Evolutionary conservation across 768 basidiomycete species (phyloP).

Genomic region (Astraeus odoratus): DNA sequence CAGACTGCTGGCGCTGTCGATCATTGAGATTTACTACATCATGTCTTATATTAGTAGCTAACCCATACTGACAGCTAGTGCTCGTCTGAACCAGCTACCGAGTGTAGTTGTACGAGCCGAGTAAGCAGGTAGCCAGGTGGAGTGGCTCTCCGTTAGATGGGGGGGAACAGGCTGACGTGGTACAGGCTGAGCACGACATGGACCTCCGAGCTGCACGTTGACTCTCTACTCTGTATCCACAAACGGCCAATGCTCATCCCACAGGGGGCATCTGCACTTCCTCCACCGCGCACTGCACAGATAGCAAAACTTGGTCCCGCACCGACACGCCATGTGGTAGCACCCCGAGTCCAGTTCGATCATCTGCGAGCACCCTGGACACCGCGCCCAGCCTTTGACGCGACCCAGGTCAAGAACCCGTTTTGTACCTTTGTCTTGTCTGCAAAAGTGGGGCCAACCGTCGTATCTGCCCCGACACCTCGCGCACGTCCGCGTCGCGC

Average conservation of each 20-base stretch:
- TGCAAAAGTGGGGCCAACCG: constrained; percentile 21
- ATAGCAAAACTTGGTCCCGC: constrained; percentile 35
- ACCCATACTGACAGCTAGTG: no score
- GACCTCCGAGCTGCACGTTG: constrained; percentile 30
- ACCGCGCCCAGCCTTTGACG: constrained; percentile 30
- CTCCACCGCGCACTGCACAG: constrained; percentile 56
- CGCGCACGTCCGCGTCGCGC: constrained; percentile 18
- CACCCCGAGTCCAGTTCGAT: constrained; percentile 33
- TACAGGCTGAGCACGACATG: no score
- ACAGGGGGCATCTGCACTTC: constrained; percentile 54
- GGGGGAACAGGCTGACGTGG: constrained; percentile 16
- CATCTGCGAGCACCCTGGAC: constrained; percentile 33
- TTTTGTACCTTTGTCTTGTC: constrained; percentile 17
- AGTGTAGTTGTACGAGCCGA: not conserved
- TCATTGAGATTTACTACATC: no score
- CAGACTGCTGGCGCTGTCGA: constrained; percentile 4
- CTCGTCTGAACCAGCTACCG: no score
- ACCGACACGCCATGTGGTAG: constrained; percentile 36
- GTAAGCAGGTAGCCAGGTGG: not conserved
- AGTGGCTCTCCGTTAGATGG: no score
- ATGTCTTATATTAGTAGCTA: no score
- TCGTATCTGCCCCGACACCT: constrained; percentile 19
- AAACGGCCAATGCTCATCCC: constrained; percentile 45
- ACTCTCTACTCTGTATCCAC: constrained; percentile 41
- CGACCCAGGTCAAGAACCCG: constrained; percentile 22